A percentile compares a stretch with the other conserved stretches of the same genome.
These are phyloP conservation scores for Starmera stellimalicola DNA, from an alignment of 1,139 yeast genomes.

Conservation along the genomic window DNA sequence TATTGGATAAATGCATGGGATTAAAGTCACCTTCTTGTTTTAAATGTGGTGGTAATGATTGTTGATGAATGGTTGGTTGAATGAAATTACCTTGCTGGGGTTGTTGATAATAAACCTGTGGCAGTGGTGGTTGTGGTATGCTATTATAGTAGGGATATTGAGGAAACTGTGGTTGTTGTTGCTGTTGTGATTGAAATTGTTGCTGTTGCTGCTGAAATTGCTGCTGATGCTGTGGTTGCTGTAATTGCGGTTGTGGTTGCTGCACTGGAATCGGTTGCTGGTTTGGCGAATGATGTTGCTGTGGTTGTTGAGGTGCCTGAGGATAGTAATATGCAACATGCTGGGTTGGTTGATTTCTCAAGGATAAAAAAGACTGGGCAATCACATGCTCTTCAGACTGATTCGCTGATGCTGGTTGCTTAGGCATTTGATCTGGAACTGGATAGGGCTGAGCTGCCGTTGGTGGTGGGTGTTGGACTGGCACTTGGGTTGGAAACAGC, in stretches of 20 bases:
- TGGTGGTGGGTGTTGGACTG: conserved; percentile 6
- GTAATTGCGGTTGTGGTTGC: conserved; percentile 2
- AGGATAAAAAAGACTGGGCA: conserved; percentile 17
- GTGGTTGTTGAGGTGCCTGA: conserved; percentile 4
- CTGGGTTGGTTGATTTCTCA: conserved; percentile 18
- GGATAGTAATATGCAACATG: conserved; percentile 3
- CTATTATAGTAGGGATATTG: not conserved
- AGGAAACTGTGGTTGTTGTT: not conserved
- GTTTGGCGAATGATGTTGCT: conserved; percentile 2
- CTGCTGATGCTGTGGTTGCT: not conserved
- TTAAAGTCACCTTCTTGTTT: not conserved
- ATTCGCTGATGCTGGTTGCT: conserved; percentile 6
- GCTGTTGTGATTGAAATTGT: not conserved
- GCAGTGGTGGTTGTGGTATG: not conserved
- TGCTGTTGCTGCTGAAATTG: not conserved
- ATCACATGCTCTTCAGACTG: conserved; percentile 18
- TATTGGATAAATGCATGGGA: not conserved
- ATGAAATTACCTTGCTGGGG: not conserved
- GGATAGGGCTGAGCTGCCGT: not conserved
- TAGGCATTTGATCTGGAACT: conserved; percentile 4
- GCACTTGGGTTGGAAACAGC: conserved; percentile 7
- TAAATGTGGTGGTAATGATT: not conserved
- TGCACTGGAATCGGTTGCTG: conserved; percentile 1
- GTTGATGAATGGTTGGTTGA: not conserved
- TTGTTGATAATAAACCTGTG: not conserved